These are phyloP conservation scores for Pestalotiopsis sp. DNA, from an alignment of 2,329 filamentous ascomycete genomes.

Conservation along the genomic window DNA sequence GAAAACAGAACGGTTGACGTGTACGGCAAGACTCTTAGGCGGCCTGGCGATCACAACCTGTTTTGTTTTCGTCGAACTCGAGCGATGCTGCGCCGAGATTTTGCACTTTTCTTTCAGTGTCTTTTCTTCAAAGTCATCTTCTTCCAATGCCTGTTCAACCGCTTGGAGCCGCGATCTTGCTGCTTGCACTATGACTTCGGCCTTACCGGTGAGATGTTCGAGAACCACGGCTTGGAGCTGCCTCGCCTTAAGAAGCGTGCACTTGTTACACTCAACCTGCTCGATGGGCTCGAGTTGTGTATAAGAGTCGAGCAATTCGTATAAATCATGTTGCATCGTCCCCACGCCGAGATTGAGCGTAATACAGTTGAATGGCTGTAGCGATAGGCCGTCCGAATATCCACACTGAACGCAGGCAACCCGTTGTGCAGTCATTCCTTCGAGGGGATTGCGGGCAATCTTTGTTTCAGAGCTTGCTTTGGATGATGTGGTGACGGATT, in stretches of 20 bases:
- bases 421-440: constrained; percentile 84
- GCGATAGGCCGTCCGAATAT: constrained; percentile 82
- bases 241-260: constrained; percentile 70
- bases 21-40: constrained; percentile 79
- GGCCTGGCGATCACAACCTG: constrained; percentile 85
- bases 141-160: constrained; percentile 72
- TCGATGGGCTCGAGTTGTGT: constrained; percentile 84
- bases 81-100: constrained; percentile 67
- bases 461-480: constrained; percentile 39
- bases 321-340: constrained; percentile 67
- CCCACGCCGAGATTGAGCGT: constrained; percentile 78
- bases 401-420: constrained; percentile 87
- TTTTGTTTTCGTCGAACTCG: constrained; percentile 82
- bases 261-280: constrained; percentile 89
- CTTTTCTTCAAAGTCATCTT: constrained; percentile 78
- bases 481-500: constrained; percentile 44
- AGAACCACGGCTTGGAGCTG: constrained; percentile 50
- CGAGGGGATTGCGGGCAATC: constrained; percentile 72
- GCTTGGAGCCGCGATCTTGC: constrained; percentile 60
- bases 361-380: constrained; percentile 93
- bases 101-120: constrained; percentile 66
- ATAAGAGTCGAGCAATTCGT: constrained; percentile 81
- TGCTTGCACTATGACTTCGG: constrained; percentile 54
- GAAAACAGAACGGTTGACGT: constrained; percentile 91
- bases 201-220: constrained; percentile 38